Base-by-base conservation (phyloP, 169 alveolate genomes). In the Babesia ovis region DNA sequence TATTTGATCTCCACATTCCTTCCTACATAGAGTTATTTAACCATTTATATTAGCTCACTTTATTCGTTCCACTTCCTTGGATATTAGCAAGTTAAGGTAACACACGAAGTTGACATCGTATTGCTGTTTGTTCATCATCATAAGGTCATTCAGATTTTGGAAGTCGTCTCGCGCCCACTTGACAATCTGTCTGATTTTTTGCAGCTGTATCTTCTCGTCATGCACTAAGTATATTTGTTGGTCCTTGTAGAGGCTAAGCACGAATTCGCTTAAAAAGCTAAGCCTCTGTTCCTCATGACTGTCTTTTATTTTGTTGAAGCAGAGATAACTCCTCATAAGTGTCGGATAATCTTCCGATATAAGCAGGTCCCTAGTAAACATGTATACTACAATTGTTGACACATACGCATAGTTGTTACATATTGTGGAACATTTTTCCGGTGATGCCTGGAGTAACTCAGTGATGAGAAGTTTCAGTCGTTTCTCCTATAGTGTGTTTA, bases 291-390 rank as follows among this genome's bases (percentile, higher is more conserved):
- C 46, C 42, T 80, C 88, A 5, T 29, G 67, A 2, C 50, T 46
- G 9, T 35, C 55, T 53, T 70, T 37, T 11, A 62, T 53, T 58
- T 34, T 42, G 42, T 22, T 55, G 22, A 34, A 39, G 50, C 58
- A 50, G 55, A 57, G 56, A 27, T 73, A 77, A 46, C 85, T 73
- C 46, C 66, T 42, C 88, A 80, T 80, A 2, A 80, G 41, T 3
- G 88, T 71, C 25, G 84, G 84, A 51, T 80, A 80, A 51, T 80
- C 88, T 39, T 80, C 88, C 23, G 79, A 50, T n/a, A 80, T 48
- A 12, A 80, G 50, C 51, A 80, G 51, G 3, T 80, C 88, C 27
- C 84, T 80, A 53, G 2, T 23, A 0, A 20, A 2, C 3, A n/a
- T 48, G 20, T 48, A 1, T 3, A 4, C 1, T 37, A 11, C 42